Percentiles rank a stretch among this genome's conserved stretches.
Evolutionary conservation across 805 yeast species (phyloP).

Genomic region (Starmerella riodocensis): DNA sequence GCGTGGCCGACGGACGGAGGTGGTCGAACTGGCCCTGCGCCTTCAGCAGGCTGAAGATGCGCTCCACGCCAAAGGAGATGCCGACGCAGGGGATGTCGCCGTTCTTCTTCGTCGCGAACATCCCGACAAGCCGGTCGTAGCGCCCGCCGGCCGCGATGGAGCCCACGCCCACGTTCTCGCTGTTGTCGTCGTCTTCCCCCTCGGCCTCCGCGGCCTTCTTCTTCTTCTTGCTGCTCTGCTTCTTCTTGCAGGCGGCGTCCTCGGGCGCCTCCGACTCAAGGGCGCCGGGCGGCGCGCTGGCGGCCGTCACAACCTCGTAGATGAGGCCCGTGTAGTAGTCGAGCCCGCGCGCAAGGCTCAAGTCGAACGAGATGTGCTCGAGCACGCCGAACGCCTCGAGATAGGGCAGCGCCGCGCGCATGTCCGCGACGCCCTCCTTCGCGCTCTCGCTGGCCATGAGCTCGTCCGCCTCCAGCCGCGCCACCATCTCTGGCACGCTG

Average conservation of each 20-base stretch:
- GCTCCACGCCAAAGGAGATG: conserved; percentile 91
- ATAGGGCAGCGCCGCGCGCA: conserved; percentile 60
- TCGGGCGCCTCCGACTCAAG: conserved; percentile 46
- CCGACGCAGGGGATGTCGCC: conserved; percentile 92
- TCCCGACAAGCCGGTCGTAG: conserved; percentile 90
- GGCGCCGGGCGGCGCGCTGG: conserved; percentile 79
- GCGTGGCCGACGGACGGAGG: conserved; percentile 75
- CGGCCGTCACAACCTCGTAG: conserved; percentile 89
- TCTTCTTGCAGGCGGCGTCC: conserved; percentile 31
- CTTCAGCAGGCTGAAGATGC: conserved; percentile 79
- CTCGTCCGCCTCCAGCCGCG: conserved; percentile 43
- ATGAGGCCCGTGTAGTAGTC: conserved; percentile 96
- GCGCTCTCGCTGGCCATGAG: conserved; percentile 60
- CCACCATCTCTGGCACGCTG: conserved; percentile 33
- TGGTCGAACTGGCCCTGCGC: conserved; percentile 53
- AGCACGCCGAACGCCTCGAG: conserved; percentile 67
- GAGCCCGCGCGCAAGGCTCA: conserved; percentile 92
- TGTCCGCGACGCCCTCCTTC: conserved; percentile 66
- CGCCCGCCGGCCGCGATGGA: conserved; percentile 99
- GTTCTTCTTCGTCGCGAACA: conserved; percentile 76
- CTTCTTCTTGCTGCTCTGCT: conserved; percentile 26
- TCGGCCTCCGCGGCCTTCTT: no score
- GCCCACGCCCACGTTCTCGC: conserved; percentile 94
- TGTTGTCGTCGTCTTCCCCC: conserved; percentile 72
- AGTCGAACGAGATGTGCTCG: conserved; percentile 57